phyloP scores from a whole-genome alignment of 23 red algal genomes.

The Gracilaria domingensis region DNA sequence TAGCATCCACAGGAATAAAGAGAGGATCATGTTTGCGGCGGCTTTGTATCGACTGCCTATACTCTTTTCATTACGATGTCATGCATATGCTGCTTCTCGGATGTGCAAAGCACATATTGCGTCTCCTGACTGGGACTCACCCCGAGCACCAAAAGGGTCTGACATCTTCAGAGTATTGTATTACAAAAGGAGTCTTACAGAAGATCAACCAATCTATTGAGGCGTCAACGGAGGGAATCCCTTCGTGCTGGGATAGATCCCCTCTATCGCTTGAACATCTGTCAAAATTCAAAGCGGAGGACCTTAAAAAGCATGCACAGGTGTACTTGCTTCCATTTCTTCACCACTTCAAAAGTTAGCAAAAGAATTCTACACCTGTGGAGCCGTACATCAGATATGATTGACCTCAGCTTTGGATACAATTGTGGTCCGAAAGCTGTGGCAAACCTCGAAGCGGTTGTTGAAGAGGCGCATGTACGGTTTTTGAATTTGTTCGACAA shows the following conservation, averaged over 20 bases:
- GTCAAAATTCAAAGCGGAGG: not conserved
- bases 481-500: not conserved
- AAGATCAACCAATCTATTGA: too few relatives aligned
- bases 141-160: not conserved
- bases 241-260: not conserved
- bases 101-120: not conserved
- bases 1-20: conserved; percentile 6
- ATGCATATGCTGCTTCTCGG: not conserved
- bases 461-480: not conserved
- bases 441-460: not conserved
- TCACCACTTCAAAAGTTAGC: not conserved
- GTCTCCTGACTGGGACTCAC: not conserved
- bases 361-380: not conserved
- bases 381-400: not conserved
- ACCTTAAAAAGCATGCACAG: conserved; percentile 2
- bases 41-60: not conserved
- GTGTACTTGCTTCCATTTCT: not conserved
- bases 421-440: not conserved
- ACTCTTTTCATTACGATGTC: conserved; percentile 24
- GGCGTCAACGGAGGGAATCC: too few relatives aligned
- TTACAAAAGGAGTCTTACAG: not conserved
- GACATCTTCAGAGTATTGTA: not conserved
- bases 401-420: not conserved
- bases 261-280: not conserved
- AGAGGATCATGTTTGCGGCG: not conserved